Evolutionary conservation across 1,284 basidiomycete species (phyloP).

Genomic region (Salmacisia buchloeana): DNA sequence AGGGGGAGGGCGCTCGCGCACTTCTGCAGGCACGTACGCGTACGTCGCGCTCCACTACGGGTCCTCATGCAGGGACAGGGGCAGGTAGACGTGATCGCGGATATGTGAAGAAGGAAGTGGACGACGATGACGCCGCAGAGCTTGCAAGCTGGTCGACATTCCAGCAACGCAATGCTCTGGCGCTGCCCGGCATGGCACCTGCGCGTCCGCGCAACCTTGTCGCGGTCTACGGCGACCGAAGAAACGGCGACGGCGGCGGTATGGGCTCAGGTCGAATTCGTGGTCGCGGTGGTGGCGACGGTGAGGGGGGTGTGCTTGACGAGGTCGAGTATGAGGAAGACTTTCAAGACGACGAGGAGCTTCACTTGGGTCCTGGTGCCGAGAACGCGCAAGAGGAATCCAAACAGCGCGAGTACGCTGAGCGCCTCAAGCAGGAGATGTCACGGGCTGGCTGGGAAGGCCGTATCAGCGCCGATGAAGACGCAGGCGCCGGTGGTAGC

Average conservation of each 20-base stretch:
- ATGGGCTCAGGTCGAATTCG: too few relatives aligned
- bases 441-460: constrained; percentile 36
- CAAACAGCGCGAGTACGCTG: constrained; percentile 45
- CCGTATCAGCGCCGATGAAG: constrained; percentile 25
- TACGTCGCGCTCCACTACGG: too few relatives aligned
- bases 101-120: constrained; percentile 13
- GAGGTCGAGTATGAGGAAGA: constrained; percentile 48
- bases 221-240: constrained; percentile 25
- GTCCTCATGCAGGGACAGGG: too few relatives aligned
- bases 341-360: constrained; percentile 48
- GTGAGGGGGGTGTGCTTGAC: constrained; percentile 31
- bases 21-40: background rate
- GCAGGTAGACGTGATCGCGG: background rate
- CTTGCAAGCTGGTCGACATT: constrained; percentile 27
- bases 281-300: background rate
- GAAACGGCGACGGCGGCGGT: background rate
- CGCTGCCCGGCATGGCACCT: constrained; percentile 19
- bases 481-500: constrained; percentile 25
- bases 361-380: constrained; percentile 14
- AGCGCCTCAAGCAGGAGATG: constrained; percentile 48
- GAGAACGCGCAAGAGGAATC: constrained; percentile 29
- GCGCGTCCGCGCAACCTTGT: constrained; percentile 28
- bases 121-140: constrained; percentile 24
- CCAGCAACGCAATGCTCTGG: constrained; percentile 16
- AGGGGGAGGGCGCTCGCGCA: background rate